phyloP scores from a whole-genome alignment of 2,329 filamentous ascomycete species.

The Arthrobotrys sphaeroides region DNA sequence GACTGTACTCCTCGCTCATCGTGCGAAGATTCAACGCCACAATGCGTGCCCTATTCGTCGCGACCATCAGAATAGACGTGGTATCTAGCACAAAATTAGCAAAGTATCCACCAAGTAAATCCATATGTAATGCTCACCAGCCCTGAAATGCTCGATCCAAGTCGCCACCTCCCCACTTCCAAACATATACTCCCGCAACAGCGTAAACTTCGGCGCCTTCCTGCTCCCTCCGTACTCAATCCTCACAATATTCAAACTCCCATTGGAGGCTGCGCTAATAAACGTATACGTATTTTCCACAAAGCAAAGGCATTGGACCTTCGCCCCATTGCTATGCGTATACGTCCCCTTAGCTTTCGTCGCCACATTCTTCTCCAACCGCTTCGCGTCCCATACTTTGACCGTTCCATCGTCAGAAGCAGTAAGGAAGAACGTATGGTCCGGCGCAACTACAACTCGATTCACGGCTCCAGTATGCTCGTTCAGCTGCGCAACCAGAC shows the following conservation, averaged over 20 bases:
- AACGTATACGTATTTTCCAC: constrained; percentile 95
- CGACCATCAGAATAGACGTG: constrained; percentile 82
- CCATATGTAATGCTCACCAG: constrained; percentile 48
- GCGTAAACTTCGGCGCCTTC: constrained; percentile 71
- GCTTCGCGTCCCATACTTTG: constrained; percentile 89
- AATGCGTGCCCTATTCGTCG: constrained; percentile 85
- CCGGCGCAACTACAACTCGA: constrained; percentile 81
- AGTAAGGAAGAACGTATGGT: constrained; percentile 94
- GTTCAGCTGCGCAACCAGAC: constrained; percentile 84
- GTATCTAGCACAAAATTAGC: constrained; percentile 68
- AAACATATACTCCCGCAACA: constrained; percentile 83
- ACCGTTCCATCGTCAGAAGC: constrained; percentile 90
- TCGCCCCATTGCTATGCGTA: constrained; percentile 74
- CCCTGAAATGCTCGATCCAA: constrained; percentile 90
- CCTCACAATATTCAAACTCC: constrained; percentile 87
- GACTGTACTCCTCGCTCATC: constrained; percentile 81
- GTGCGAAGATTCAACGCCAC: constrained; percentile 85
- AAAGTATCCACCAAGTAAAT: neutral
- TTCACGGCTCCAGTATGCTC: constrained; percentile 87
- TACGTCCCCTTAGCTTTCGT: constrained; percentile 88
- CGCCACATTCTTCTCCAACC: constrained; percentile 89
- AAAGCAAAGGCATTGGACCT: constrained; percentile 84
- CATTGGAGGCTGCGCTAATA: constrained; percentile 87
- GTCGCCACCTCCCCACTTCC: constrained; percentile 78
- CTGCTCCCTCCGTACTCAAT: constrained; percentile 73